phyloP scores from a whole-genome alignment of 1,139 yeast species.

The Barnettozyma hawaiiensis region DNA sequence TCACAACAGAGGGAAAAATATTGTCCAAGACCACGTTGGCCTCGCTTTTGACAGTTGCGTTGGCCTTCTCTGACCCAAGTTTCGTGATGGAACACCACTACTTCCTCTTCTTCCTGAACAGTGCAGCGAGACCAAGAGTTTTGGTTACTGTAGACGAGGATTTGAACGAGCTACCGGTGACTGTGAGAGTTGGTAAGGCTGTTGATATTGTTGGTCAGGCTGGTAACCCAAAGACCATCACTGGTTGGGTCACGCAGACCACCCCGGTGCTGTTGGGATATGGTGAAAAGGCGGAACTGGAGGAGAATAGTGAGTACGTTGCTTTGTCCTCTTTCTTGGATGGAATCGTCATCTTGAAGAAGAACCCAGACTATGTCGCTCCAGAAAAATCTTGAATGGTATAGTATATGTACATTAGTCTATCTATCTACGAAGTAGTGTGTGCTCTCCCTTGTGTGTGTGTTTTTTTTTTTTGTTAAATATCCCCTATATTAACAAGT shows the following conservation, averaged over 20 bases:
- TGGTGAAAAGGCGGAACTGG: slow-evolving; percentile 97
- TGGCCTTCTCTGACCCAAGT: slow-evolving; percentile 82
- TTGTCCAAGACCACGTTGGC: slow-evolving; percentile 88
- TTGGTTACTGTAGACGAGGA: slow-evolving; percentile 88
- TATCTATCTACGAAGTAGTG: not conserved
- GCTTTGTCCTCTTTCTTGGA: slow-evolving; percentile 79
- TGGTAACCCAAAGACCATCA: slow-evolving; percentile 96
- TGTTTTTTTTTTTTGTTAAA: too few species aligned
- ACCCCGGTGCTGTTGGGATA: slow-evolving; percentile 91
- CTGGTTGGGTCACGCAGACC: slow-evolving; percentile 99
- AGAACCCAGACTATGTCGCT: slow-evolving; percentile 84
- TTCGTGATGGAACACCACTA: slow-evolving; percentile 62
- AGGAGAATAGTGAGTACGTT: slow-evolving; percentile 81
- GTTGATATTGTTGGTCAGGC: slow-evolving; percentile 99
- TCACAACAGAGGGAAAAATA: slow-evolving; percentile 82
- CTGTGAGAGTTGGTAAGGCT: slow-evolving; percentile 97
- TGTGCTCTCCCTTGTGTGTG: too few species aligned
- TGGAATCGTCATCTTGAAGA: slow-evolving; percentile 87
- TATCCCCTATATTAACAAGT: slow-evolving; percentile 1
- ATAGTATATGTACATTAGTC: not conserved
- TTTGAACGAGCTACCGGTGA: slow-evolving; percentile 74
- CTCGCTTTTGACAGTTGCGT: slow-evolving; percentile 77
- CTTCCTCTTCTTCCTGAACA: slow-evolving; percentile 78
- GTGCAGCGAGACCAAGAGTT: slow-evolving; percentile 91
- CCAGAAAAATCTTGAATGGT: slow-evolving; percentile 28